Conservation (phyloP, 306 rosid genomes). For the Vicia sativa region DNA sequence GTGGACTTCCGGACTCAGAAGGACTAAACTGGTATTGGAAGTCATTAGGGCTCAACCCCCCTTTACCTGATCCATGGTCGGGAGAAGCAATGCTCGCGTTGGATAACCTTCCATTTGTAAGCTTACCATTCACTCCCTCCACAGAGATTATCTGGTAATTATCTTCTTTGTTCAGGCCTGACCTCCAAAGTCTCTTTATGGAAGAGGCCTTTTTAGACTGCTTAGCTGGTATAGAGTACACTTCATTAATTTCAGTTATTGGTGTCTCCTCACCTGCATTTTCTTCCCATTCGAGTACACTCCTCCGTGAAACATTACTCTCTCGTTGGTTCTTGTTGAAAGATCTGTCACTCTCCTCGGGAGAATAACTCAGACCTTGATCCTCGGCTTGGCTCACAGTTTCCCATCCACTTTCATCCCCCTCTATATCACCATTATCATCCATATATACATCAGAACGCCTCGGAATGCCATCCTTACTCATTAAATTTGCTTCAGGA, state of each 20-base stretch:
- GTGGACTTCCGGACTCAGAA: slow-evolving; percentile 58
- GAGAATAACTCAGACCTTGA: slow-evolving; percentile 86
- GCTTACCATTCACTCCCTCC: slow-evolving; percentile 70
- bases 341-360: slow-evolving; percentile 64
- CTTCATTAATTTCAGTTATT: slow-evolving; percentile 75
- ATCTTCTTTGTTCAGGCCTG: slow-evolving; percentile 67
- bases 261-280: slow-evolving; percentile 62
- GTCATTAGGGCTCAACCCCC: slow-evolving; percentile 71
- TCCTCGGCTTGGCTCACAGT: slow-evolving; percentile 91
- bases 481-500: slow-evolving; percentile 58
- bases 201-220: slow-evolving; percentile 78
- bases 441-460: slow-evolving; percentile 50
- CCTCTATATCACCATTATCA: slow-evolving; percentile 77
- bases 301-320: slow-evolving; percentile 57
- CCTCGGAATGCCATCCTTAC: slow-evolving; percentile 51
- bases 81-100: slow-evolving; percentile 61
- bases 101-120: slow-evolving; percentile 76
- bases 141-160: slow-evolving; percentile 66
- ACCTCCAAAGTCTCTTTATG: slow-evolving; percentile 75
- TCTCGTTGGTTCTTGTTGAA: slow-evolving; percentile 61
- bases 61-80: slow-evolving; percentile 63
- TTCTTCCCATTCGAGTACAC: slow-evolving; percentile 82
- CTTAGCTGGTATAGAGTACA: slow-evolving; percentile 65
- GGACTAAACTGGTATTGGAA: slow-evolving; percentile 70
- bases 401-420: slow-evolving; percentile 98